Conservation (phyloP, 129 eudicot species). For the Arctium lappa region DNA sequence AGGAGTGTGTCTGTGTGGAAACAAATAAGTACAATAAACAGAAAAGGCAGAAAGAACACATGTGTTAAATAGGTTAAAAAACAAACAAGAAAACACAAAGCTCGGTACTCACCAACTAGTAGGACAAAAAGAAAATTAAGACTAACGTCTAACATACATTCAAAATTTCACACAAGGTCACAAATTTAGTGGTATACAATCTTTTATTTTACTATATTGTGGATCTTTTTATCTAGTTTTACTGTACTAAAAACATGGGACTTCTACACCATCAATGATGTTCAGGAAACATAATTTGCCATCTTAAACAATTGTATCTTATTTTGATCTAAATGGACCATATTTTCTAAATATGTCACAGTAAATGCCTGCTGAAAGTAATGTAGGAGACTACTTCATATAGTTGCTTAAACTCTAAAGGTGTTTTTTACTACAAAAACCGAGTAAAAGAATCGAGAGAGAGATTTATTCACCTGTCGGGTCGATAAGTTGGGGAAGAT, state of each 20-base stretch:
- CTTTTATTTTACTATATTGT: background rate
- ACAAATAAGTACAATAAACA: background rate
- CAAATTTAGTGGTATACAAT: background rate
- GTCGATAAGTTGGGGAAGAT: slow-evolving; percentile 77
- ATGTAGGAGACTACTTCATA: background rate
- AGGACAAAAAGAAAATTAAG: background rate
- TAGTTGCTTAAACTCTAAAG: background rate
- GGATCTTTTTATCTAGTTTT: background rate
- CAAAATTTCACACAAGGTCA: background rate
- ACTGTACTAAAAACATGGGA: background rate
- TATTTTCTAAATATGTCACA: background rate
- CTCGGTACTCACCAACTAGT: background rate
- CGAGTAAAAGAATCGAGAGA: background rate
- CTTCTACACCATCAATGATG: background rate
- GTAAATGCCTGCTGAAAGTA: background rate
- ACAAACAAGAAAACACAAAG: background rate
- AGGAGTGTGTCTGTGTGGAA: too few relatives aligned
- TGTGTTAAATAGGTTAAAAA: background rate
- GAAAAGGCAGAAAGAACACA: background rate
- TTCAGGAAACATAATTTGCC: background rate
- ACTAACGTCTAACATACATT: background rate
- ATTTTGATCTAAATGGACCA: background rate
- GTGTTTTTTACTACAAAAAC: background rate
- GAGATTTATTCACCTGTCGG: slow-evolving; percentile 57
- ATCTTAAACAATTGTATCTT: background rate